Conservation (phyloP, 23 red algal species). For the Gracilaria gracilis region DNA sequence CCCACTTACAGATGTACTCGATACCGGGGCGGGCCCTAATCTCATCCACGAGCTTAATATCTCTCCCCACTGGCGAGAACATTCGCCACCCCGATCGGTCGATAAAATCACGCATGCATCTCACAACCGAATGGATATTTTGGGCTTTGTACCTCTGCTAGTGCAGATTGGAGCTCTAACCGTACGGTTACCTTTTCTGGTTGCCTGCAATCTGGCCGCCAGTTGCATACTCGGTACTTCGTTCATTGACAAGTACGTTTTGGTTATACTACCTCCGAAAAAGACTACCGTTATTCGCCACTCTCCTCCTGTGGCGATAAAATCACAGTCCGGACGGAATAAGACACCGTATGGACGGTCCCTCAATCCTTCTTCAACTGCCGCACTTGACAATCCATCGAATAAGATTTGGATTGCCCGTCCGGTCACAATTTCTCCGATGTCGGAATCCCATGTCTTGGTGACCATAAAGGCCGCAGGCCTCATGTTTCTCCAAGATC, state of each 20-base stretch:
- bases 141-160: neutral
- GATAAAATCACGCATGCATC: neutral
- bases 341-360: neutral
- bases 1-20: constrained; percentile 19
- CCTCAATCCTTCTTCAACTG: too few relatives aligned
- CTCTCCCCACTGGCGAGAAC: neutral
- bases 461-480: neutral
- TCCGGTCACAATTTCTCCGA: too few relatives aligned
- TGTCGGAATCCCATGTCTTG: neutral
- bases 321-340: neutral
- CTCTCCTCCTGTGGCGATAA: neutral
- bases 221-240: constrained; percentile 23
- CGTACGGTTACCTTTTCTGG: constrained; percentile 7
- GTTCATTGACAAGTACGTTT: constrained; percentile 26
- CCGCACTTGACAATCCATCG: too few relatives aligned
- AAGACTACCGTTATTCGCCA: neutral
- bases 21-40: constrained; percentile 32
- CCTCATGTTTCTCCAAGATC: neutral
- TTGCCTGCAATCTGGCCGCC: constrained; percentile 2
- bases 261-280: constrained; percentile 6
- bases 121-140: neutral
- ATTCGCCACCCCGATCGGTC: neutral
- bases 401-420: too few relatives aligned
- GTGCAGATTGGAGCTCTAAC: constrained; percentile 16
- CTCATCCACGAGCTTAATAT: constrained; percentile 12